Base-by-base conservation (phyloP, 2,329 filamentous ascomycete species). In the Simplicillium sp. region DNA sequence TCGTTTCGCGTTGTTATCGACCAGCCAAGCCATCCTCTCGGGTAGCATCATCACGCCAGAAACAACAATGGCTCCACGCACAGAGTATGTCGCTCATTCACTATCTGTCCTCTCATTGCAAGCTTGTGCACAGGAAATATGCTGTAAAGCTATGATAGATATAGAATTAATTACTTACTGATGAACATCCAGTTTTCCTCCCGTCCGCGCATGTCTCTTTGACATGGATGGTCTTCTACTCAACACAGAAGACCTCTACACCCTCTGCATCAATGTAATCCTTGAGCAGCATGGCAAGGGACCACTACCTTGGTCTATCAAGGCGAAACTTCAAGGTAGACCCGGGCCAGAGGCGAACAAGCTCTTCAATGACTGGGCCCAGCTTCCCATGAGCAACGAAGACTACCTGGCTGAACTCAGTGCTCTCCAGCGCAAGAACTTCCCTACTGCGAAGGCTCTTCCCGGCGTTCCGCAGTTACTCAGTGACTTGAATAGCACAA, bases 191-290 rank as follows among this genome's bases (percentile, higher is more conserved):
- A 87, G 83, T 57, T 81, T 88, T 61, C 84, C 86, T 15, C 80
- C 83, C 36, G 73, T 97, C 44, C 77, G 88, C 51, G 92, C 90
- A 51, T 96, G 89, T 63, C 81, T 98, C 49, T 97, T 98, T 61
- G 92, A 98, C 70, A 96, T 97, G 89, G 92, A 98, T 63, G 92
- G 92, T 45, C 82, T 98, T 29, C 77, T 98, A 15, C 84, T 98
- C 57, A 82, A 97, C 64, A 88, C 86, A 29, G 92, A 97, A 68
- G 92, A 97, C 54, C 62, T 80, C 42, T 97, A 97, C 70, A 92
- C 87, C 0, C 59, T 76, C 18, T 84, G 85, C 62, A 84, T 88
- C 46, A 96, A 98, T 65, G 70, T 78, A 17, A 75, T 97, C 31
- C 80, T 98, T 32, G 70, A 73, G 42, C 80, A 84, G 56, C 87